Base-by-base conservation (phyloP, 2,329 filamentous ascomycete genomes). In the Calonectria fujianensis region DNA sequence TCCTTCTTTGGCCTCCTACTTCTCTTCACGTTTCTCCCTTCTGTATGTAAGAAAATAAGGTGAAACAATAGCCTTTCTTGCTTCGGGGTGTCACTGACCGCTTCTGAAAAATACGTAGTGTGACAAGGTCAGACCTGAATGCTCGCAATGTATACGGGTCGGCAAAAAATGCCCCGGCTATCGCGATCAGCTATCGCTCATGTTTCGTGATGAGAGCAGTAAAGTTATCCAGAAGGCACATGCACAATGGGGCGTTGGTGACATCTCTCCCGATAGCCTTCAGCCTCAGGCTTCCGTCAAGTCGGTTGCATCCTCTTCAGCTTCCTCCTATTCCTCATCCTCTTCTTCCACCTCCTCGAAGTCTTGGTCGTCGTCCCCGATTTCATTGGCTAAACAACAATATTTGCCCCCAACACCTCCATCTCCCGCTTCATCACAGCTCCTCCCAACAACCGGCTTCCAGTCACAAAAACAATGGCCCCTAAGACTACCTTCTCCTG, bases 141-240 rank as follows among this genome's bases (percentile, higher is more conserved):
- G 92, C 80, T 90, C 90, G 31, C 91, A 93, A 86, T 93, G 92
- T 80, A 85, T 89, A 57, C 90, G 91, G 51, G 88, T 91, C 59
- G 88, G 88, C 79, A 91, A 91, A 82, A 88, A 86, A 79, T 93
- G 92, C 78, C 90, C 91, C 27, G 92, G 92, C 9, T 93, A 93
- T 79, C 88, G 92, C 77, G 91, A 93, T 76, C 90, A 92, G 82
- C 84, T 93, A 41, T 91, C 91, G 39, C 85, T 93, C 72, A 90
- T 93, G 88, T 93, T 93, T 81, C 90, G 91, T 48, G 91, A 93
- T 84, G 91, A 93, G 83, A 93, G 90, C 79, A 89, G 86, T 78
- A 90, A 92, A 79, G 91, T 93, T 59, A 89, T 91, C 32, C 88
- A 88, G 75, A 93, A 91, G 80, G 89, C 89, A 27, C 89, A 90